Evolutionary conservation across 2,329 filamentous ascomycete genomes (phyloP).

Genomic region (Alternaria triticimaculans): DNA sequence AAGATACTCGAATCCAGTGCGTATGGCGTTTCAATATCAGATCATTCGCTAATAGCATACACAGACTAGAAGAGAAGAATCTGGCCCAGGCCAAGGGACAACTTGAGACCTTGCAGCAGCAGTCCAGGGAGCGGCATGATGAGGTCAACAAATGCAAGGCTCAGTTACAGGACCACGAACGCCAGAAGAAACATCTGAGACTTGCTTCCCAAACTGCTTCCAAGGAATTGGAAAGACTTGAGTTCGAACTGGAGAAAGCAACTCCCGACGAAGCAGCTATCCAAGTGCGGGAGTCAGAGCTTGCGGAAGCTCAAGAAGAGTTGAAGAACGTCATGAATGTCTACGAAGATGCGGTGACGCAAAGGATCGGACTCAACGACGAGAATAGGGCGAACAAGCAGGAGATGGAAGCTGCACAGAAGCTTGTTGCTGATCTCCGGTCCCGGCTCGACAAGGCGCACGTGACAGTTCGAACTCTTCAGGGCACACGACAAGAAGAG

Average conservation of each 20-base stretch:
- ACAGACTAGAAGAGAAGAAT: constrained; percentile 53
- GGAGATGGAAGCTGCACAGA: constrained; percentile 38
- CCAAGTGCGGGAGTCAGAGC: constrained; percentile 35
- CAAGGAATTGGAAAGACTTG: constrained; percentile 69
- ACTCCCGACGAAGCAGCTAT: constrained; percentile 66
- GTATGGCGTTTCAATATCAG: not conserved
- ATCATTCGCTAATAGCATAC: constrained; percentile 7
- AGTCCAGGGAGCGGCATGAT: constrained; percentile 45
- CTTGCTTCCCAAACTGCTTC: constrained; percentile 65
- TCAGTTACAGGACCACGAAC: constrained; percentile 60
- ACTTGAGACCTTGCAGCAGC: constrained; percentile 31
- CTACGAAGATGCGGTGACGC: constrained; percentile 57
- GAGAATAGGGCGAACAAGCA: constrained; percentile 37
- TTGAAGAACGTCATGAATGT: constrained; percentile 65
- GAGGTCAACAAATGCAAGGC: constrained; percentile 57
- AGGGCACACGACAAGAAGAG: constrained; percentile 41
- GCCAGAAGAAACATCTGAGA: constrained; percentile 57
- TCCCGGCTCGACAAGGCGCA: constrained; percentile 38
- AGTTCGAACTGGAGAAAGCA: constrained; percentile 67
- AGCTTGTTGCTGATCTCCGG: constrained; percentile 31
- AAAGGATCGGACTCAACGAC: constrained; percentile 53
- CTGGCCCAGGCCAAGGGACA: constrained; percentile 58
- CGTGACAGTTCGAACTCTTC: constrained; percentile 35
- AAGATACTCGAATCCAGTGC: constrained; percentile 68
- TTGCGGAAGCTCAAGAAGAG: constrained; percentile 45